These are phyloP conservation scores for Metschnikowia bowlesiae DNA, from an alignment of 805 yeast species.

Conservation along the genomic window DNA sequence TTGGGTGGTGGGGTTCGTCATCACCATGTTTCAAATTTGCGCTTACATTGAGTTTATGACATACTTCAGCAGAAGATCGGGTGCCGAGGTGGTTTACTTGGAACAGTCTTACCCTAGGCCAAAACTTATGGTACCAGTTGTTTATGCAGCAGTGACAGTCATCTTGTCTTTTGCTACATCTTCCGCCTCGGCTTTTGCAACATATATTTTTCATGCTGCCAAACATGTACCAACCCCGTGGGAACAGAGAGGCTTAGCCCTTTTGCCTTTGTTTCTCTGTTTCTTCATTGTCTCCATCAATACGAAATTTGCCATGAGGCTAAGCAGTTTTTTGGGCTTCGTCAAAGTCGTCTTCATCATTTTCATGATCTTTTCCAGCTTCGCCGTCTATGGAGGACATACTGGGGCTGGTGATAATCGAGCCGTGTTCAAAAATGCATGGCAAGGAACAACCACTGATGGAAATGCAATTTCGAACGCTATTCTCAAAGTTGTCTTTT, in stretches of 20 bases:
- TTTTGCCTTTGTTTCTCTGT: constrained; percentile 26
- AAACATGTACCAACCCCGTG: constrained; percentile 25
- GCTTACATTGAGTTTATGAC: constrained; percentile 41
- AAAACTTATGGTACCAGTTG: constrained; percentile 30
- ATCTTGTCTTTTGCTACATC: constrained; percentile 33
- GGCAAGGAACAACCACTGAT: constrained; percentile 38
- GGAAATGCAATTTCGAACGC: constrained; percentile 42
- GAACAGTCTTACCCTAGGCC: constrained; percentile 38
- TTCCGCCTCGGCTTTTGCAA: constrained; percentile 36
- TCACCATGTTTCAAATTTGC: constrained; percentile 33
- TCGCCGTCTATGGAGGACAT: constrained; percentile 34
- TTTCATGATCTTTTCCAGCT: constrained; percentile 31
- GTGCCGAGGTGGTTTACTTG: constrained; percentile 37
- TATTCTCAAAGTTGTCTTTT: constrained; percentile 41
- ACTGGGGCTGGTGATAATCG: constrained; percentile 30
- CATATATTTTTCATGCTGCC: constrained; percentile 31
- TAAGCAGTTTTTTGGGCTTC: constrained; percentile 32
- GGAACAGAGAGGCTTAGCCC: constrained; percentile 35
- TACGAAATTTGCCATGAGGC: constrained; percentile 26
- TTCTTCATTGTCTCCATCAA: constrained; percentile 20
- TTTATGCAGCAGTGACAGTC: constrained; percentile 36
- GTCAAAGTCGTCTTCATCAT: constrained; percentile 30
- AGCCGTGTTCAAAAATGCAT: constrained; percentile 32
- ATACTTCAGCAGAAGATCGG: constrained; percentile 33
- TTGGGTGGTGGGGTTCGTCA: constrained; percentile 40